phyloP scores from a whole-genome alignment of 345 rosid genomes.

The Gossypioides kirkii region DNA sequence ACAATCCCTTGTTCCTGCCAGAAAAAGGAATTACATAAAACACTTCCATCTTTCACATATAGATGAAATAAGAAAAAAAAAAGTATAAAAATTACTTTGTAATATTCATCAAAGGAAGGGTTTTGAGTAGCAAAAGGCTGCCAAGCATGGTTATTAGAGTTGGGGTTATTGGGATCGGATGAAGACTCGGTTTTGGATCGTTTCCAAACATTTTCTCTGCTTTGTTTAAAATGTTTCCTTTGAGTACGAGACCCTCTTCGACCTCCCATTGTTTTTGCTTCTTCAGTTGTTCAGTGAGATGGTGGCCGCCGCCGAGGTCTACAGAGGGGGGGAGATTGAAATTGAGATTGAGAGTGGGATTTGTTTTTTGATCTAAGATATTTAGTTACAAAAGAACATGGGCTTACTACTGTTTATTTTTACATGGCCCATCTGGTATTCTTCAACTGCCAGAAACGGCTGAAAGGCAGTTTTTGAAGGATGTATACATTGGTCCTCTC shows the following conservation, averaged over 20 bases:
- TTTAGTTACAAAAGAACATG: background rate
- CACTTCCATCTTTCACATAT: background rate
- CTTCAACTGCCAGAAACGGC: background rate
- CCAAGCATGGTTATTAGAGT: constrained; percentile 32
- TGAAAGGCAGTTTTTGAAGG: background rate
- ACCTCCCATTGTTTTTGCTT: constrained; percentile 36
- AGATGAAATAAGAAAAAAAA: background rate
- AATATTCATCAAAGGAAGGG: constrained; percentile 74
- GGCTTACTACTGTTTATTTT: background rate
- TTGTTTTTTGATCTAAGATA: background rate
- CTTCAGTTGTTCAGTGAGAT: background rate
- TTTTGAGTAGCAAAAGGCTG: constrained; percentile 61
- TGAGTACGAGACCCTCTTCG: constrained; percentile 58
- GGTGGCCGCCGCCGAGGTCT: constrained; percentile 13
- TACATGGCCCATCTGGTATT: background rate
- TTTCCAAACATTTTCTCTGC: constrained; percentile 67
- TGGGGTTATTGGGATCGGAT: constrained; percentile 27
- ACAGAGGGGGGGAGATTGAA: background rate
- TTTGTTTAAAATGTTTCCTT: constrained; percentile 56
- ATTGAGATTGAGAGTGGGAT: background rate
- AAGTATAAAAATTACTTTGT: constrained; percentile 44
- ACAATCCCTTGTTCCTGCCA: constrained; percentile 80
- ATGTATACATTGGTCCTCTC: background rate
- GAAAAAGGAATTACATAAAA: background rate
- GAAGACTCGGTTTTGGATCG: constrained; percentile 48